These are phyloP conservation scores for Neckera pumila DNA, from an alignment of 225 moss, liverwort and hornwort genomes.

Conservation along the genomic window DNA sequence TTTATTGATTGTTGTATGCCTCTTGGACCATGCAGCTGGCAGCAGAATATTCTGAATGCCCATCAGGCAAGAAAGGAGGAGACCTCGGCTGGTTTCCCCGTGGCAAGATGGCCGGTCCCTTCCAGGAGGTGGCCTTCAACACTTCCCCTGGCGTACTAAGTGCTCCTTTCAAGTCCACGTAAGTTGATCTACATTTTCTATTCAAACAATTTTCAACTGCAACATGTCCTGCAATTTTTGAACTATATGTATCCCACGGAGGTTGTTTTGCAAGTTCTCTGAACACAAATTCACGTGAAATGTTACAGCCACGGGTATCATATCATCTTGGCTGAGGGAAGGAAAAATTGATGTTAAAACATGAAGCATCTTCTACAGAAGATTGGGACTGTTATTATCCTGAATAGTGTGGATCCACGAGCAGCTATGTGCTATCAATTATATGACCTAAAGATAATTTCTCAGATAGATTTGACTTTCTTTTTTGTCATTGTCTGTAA, in stretches of 20 bases:
- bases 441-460: neutral
- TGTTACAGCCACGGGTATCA: conserved; percentile 89
- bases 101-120: conserved; percentile 99
- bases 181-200: conserved; percentile 4
- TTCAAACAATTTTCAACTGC: neutral
- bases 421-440: neutral
- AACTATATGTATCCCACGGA: neutral
- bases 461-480: neutral
- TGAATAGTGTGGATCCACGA: neutral
- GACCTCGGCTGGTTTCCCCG: conserved; percentile 99
- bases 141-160: conserved; percentile 74
- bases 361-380: neutral
- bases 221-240: neutral
- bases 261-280: neutral
- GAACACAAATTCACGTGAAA: neutral
- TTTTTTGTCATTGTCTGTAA: neutral
- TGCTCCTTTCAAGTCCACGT: conserved; percentile 98
- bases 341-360: conserved; percentile 57
- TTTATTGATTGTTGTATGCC: neutral
- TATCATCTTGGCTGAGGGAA: conserved; percentile 87
- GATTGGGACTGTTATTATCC: neutral
- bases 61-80: conserved; percentile 95
- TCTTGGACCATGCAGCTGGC: conserved; percentile 52
- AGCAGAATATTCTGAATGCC: conserved; percentile 92
- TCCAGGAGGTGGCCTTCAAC: conserved; percentile 97